These are phyloP conservation scores for Lasiodiplodia theobromae DNA, from an alignment of 2,329 filamentous ascomycete genomes.

Conservation along the genomic window DNA sequence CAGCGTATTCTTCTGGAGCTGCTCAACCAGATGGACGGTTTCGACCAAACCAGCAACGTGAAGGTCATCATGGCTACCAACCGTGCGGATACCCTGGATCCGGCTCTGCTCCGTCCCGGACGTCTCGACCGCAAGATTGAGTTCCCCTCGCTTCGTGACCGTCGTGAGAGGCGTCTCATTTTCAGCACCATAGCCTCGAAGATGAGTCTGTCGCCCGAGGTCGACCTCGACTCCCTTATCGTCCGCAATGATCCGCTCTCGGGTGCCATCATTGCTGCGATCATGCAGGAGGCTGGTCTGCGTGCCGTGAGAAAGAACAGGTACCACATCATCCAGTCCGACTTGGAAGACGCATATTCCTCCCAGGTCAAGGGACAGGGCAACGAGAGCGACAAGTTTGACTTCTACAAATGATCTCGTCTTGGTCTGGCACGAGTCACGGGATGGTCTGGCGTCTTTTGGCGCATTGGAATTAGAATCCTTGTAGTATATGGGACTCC, in stretches of 20 bases:
- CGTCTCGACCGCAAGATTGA: slow-evolving; percentile 98
- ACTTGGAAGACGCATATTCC: slow-evolving; percentile 96
- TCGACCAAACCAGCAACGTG: slow-evolving; percentile 98
- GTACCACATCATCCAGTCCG: slow-evolving; percentile 98
- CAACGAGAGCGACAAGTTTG: slow-evolving; percentile 74
- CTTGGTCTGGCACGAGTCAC: slow-evolving; percentile 10
- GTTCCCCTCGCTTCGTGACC: slow-evolving; percentile 93
- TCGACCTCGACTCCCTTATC: slow-evolving; percentile 94
- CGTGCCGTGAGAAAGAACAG: slow-evolving; percentile 95
- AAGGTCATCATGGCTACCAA: slow-evolving; percentile 99
- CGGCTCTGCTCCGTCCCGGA: slow-evolving; percentile 90
- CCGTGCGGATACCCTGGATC: slow-evolving; percentile 95
- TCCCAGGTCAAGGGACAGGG: slow-evolving; percentile 89
- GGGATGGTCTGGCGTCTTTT: slow-evolving; percentile 19
- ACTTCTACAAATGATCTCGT: slow-evolving; percentile 61
- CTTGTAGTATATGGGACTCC: slow-evolving; percentile 24
- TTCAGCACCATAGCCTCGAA: slow-evolving; percentile 96
- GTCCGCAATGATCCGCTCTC: slow-evolving; percentile 95
- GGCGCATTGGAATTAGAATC: slow-evolving; percentile 24
- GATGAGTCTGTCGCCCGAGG: slow-evolving; percentile 97
- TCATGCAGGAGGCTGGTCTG: slow-evolving; percentile 98
- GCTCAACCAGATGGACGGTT: slow-evolving; percentile 99
- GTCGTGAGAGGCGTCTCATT: slow-evolving; percentile 93
- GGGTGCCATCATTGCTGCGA: slow-evolving; percentile 94
- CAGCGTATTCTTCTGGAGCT: slow-evolving; percentile 97